Conservation (phyloP, 1,139 yeast genomes). For the Suhomyces kunorum region DNA sequence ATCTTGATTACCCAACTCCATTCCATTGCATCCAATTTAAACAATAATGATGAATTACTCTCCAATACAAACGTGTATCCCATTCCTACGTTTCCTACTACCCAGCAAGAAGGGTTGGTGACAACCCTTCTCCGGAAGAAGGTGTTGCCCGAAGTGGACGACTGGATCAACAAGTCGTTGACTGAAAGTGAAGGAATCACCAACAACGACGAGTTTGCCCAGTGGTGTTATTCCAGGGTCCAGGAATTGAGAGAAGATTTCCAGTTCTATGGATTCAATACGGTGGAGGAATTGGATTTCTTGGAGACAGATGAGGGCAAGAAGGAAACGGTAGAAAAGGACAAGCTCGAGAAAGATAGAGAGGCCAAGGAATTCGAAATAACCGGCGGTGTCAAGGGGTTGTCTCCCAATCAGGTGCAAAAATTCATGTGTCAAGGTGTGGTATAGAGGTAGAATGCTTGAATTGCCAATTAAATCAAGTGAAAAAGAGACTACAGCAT, state of each 20-base stretch:
- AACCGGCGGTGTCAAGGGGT: slow-evolving; percentile 34
- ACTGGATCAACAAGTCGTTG: slow-evolving; percentile 71
- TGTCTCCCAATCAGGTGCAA: slow-evolving; percentile 41
- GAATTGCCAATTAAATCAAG: too few relatives aligned
- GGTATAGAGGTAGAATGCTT: slow-evolving; percentile 1
- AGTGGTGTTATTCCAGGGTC: slow-evolving; percentile 61
- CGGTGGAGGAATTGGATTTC: slow-evolving; percentile 48
- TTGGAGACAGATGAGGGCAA: slow-evolving; percentile 45
- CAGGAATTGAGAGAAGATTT: slow-evolving; percentile 56
- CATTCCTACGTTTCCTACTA: slow-evolving; percentile 77
- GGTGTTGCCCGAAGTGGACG: slow-evolving; percentile 84
- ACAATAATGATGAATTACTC: slow-evolving; percentile 59
- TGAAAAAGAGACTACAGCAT: too few relatives aligned
- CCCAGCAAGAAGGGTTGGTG: slow-evolving; percentile 77
- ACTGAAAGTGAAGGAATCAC: slow-evolving; percentile 26
- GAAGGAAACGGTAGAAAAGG: slow-evolving; percentile 30
- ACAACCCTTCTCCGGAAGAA: slow-evolving; percentile 85
- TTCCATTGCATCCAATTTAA: slow-evolving; percentile 68
- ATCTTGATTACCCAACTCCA: slow-evolving; percentile 79
- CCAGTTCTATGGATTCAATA: slow-evolving; percentile 61
- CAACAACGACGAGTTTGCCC: slow-evolving; percentile 56
- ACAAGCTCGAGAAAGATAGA: slow-evolving; percentile 28
- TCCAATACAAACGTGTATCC: slow-evolving; percentile 79
- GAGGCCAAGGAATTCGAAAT: slow-evolving; percentile 32
- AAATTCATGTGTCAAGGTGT: slow-evolving; percentile 47